A percentile compares a stretch with the other conserved stretches of the same genome.
Conservation (phyloP, 2,329 filamentous ascomycete genomes). For the Fusarium fracticaudum region DNA sequence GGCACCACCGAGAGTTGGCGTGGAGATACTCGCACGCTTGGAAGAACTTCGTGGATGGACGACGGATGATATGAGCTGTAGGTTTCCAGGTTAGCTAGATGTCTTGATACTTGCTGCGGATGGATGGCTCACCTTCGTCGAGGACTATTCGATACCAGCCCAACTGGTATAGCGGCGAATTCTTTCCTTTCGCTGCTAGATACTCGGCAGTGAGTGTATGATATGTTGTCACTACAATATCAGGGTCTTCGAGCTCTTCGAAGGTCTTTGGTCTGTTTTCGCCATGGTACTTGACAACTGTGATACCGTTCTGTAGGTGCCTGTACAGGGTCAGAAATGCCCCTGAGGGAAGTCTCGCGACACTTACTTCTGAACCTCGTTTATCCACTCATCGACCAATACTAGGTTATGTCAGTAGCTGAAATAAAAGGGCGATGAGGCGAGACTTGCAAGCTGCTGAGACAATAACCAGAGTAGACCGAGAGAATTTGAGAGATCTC, state of each 20-base stretch:
- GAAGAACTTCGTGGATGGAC: constrained; percentile 55
- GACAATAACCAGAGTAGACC: not conserved
- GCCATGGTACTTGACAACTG: not conserved
- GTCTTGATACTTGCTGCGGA: fast-evolving
- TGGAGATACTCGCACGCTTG: constrained; percentile 53
- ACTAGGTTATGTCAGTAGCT: not conserved
- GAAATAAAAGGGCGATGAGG: too few relatives aligned
- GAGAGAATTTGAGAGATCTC: not conserved
- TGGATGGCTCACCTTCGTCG: constrained; percentile 52
- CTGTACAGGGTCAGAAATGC: not conserved
- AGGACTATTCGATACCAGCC: constrained; percentile 55
- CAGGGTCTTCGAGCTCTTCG: not conserved
- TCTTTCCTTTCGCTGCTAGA: not conserved
- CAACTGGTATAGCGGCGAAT: not conserved
- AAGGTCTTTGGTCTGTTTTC: not conserved
- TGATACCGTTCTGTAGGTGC: not conserved
- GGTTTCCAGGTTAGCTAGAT: fast-evolving
- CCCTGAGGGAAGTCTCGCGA: fast-evolving
- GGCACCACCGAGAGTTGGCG: constrained; percentile 60
- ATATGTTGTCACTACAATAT: constrained; percentile 8
- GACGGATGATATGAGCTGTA: constrained; percentile 58
- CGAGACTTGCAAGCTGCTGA: not conserved
- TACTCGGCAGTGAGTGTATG: constrained; percentile 9
- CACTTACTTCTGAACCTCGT: not conserved
- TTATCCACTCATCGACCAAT: constrained; percentile 12